Conservation (phyloP, 2,329 filamentous ascomycete genomes). For the Colletotrichum noveboracense region DNA sequence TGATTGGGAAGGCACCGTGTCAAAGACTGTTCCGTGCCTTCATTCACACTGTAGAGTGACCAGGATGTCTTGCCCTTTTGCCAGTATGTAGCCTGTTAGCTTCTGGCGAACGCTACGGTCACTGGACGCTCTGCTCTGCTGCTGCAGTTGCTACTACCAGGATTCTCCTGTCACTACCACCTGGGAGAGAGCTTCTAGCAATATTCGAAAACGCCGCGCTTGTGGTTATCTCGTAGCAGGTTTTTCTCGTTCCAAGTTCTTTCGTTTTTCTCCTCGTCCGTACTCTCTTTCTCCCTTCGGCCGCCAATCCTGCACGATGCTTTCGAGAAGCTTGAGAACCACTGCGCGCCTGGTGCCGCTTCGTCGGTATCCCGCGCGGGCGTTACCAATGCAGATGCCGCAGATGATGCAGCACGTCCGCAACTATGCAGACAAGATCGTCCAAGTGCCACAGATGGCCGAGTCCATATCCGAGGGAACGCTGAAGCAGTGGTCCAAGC, state of each 20-base stretch:
- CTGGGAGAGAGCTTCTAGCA: neutral
- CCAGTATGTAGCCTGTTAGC: neutral
- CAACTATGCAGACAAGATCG: slow-evolving; percentile 77
- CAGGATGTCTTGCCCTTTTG: neutral
- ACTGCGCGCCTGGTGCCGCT: slow-evolving; percentile 50
- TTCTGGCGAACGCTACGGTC: neutral
- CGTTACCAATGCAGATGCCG: slow-evolving; percentile 45
- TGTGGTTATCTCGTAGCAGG: neutral
- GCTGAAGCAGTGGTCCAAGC: slow-evolving; percentile 91
- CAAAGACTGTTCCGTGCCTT: neutral
- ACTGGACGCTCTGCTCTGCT: neutral
- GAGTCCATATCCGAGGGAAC: slow-evolving; percentile 99
- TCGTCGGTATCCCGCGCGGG: slow-evolving; percentile 40
- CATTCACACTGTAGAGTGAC: neutral
- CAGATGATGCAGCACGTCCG: slow-evolving; percentile 62
- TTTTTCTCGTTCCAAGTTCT: neutral
- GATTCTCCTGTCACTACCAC: neutral
- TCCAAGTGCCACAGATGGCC: slow-evolving; percentile 98
- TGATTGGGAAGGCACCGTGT: neutral
- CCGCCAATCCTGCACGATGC: slow-evolving; percentile 35
- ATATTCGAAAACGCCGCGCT: neutral
- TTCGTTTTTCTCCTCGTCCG: neutral
- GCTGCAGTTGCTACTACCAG: neutral
- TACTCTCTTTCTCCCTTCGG: neutral
- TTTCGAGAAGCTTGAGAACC: slow-evolving; percentile 48